Evolutionary conservation across 306 rosid species (phyloP).

Genomic region (Canavalia ensiformis): DNA sequence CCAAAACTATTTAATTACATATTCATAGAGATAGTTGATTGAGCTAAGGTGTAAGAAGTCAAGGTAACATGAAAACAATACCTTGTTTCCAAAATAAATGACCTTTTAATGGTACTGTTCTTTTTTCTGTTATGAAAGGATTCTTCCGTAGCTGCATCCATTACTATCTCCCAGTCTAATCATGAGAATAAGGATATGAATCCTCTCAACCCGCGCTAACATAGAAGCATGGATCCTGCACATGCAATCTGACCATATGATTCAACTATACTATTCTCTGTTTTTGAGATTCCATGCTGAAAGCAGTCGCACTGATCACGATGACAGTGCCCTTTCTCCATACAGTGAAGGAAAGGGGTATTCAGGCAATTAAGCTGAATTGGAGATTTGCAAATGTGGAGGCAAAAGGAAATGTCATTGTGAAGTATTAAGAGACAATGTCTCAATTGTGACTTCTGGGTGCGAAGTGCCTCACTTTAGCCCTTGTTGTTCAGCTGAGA

Average conservation of each 20-base stretch:
- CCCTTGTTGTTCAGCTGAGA: constrained; percentile 17
- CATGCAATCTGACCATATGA: constrained; percentile 49
- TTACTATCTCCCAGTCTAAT: constrained; percentile 46
- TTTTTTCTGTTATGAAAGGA: constrained; percentile 64
- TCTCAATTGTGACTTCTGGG: constrained; percentile 59
- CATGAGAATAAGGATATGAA: constrained; percentile 50
- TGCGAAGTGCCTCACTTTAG: constrained; percentile 26
- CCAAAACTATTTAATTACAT: constrained; percentile 13
- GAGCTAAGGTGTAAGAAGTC: constrained; percentile 33
- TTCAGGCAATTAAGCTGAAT: constrained; percentile 49
- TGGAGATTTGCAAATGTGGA: constrained; percentile 43
- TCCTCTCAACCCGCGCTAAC: constrained; percentile 40
- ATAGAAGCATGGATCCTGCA: constrained; percentile 46
- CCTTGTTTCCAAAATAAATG: constrained; percentile 2
- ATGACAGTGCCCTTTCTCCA: constrained; percentile 52
- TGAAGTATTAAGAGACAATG: constrained; percentile 57
- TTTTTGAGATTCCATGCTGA: constrained; percentile 54
- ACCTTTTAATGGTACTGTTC: constrained; percentile 26
- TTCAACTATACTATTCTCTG: constrained; percentile 58
- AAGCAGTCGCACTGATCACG: constrained; percentile 48
- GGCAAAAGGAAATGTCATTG: constrained; percentile 48
- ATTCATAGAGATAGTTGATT: constrained; percentile 22
- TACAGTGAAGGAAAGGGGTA: constrained; percentile 49
- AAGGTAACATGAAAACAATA: constrained; percentile 28
- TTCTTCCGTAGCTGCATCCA: constrained; percentile 57